A percentile compares a stretch with the other conserved stretches of the same genome.
Conservation (phyloP, 2,329 filamentous ascomycete species). For the Atkinsonella hypoxylon region DNA sequence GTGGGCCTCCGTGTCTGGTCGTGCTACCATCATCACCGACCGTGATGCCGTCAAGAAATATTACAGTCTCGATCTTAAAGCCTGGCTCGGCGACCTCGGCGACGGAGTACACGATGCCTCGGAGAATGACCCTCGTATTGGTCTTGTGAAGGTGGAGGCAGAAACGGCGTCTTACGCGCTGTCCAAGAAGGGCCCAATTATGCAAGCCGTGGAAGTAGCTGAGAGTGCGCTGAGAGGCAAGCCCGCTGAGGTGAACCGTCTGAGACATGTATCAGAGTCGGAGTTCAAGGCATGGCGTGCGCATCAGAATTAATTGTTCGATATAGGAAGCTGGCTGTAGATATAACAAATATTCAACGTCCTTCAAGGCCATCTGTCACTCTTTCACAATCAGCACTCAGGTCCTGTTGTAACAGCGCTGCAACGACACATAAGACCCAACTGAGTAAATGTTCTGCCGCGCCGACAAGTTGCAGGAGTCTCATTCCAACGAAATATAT, state of each 20-base stretch:
- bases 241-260: slow-evolving; percentile 58
- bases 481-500: too few relatives aligned
- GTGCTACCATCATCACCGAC: slow-evolving; percentile 57
- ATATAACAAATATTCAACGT: too few relatives aligned
- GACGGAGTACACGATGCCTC: slow-evolving; percentile 77
- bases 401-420: too few relatives aligned
- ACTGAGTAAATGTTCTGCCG: too few relatives aligned
- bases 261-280: slow-evolving; percentile 57
- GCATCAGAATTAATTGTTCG: background rate
- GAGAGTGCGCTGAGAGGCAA: slow-evolving; percentile 65
- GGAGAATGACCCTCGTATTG: slow-evolving; percentile 70
- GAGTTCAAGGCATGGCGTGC: slow-evolving; percentile 51
- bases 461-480: too few relatives aligned
- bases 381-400: too few relatives aligned
- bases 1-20: slow-evolving; percentile 80
- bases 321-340: too few relatives aligned
- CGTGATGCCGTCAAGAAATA: slow-evolving; percentile 57
- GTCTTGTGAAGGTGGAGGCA: slow-evolving; percentile 65
- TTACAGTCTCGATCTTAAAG: slow-evolving; percentile 63
- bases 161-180: slow-evolving; percentile 62
- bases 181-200: slow-evolving; percentile 48
- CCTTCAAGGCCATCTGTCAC: too few relatives aligned
- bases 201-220: slow-evolving; percentile 56
- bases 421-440: too few relatives aligned
- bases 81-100: slow-evolving; percentile 76